Percentiles rank a stretch among this genome's conserved stretches.
phyloP scores from a whole-genome alignment of 768 basidiomycete species.

The Termitomyces sp. region DNA sequence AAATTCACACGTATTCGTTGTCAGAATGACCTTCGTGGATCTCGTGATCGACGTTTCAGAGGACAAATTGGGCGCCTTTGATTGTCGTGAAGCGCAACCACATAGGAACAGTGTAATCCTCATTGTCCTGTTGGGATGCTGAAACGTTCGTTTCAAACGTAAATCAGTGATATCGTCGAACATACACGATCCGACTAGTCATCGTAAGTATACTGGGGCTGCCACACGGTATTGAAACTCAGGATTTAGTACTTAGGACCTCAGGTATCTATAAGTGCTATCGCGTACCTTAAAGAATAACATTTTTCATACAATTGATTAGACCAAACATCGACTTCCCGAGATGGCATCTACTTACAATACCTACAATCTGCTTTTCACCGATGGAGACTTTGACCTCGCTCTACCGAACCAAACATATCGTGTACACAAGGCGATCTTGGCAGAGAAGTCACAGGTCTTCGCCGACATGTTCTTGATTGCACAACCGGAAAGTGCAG shows the following conservation, averaged over 20 bases:
- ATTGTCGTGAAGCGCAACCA: neutral
- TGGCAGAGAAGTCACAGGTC: conserved; percentile 7
- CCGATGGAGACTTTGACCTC: conserved; percentile 10
- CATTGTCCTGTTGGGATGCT: neutral
- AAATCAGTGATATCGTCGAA: neutral
- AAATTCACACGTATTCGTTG: neutral
- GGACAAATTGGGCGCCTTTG: neutral
- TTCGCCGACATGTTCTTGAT: conserved; percentile 10
- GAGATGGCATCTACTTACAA: neutral
- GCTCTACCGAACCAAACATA: neutral
- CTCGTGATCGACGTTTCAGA: neutral
- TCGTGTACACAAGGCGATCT: conserved; percentile 5
- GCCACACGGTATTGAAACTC: neutral
- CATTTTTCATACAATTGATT: neutral
- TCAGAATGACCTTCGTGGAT: neutral
- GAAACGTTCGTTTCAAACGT: neutral
- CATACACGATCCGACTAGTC: neutral
- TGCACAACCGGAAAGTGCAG: neutral
- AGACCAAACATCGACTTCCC: neutral
- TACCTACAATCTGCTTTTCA: neutral
- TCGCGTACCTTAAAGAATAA: neutral
- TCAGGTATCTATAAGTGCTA: neutral
- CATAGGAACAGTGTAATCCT: too few species aligned
- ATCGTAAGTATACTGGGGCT: neutral
- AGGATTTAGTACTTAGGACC: neutral